phyloP scores from a whole-genome alignment of 2,329 filamentous ascomycete species.

The Cladophialophora bantiana region DNA sequence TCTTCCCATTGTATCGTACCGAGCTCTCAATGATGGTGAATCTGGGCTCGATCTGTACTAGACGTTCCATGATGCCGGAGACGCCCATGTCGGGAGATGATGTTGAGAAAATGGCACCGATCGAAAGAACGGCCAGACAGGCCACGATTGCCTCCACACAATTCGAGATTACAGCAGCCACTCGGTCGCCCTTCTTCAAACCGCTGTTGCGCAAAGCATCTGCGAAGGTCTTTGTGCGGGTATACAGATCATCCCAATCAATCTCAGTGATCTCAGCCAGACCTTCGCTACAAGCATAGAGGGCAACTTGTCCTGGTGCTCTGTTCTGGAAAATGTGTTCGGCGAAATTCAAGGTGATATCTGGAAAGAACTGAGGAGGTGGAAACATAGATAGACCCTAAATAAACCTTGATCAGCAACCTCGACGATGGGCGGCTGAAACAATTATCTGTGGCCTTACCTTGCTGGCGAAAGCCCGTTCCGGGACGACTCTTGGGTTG shows the following conservation, averaged over 20 bases:
- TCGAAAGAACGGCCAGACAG: conserved; percentile 70
- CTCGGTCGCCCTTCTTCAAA: conserved; percentile 71
- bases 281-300: conserved; percentile 66
- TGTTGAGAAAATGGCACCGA: conserved; percentile 77
- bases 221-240: conserved; percentile 63
- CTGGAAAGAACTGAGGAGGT: conserved; percentile 61
- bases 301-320: conserved; percentile 63
- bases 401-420: neutral
- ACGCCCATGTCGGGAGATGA: conserved; percentile 83
- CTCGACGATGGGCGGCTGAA: neutral
- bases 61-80: conserved; percentile 75
- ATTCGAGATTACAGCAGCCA: conserved; percentile 77
- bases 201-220: conserved; percentile 71
- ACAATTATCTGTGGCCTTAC: no score
- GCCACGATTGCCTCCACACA: conserved; percentile 74
- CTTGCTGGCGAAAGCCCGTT: neutral
- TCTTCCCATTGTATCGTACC: conserved; percentile 78
- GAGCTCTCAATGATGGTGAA: conserved; percentile 82
- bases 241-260: conserved; percentile 71
- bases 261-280: conserved; percentile 52
- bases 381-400: neutral
- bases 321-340: conserved; percentile 47
- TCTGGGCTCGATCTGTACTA: conserved; percentile 75
- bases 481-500: neutral
- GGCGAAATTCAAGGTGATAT: conserved; percentile 61